A percentile compares a stretch with the other conserved stretches of the same genome.
These are phyloP conservation scores for Hypoxylon sp. DNA, from an alignment of 2,329 filamentous ascomycete genomes.

Conservation along the genomic window DNA sequence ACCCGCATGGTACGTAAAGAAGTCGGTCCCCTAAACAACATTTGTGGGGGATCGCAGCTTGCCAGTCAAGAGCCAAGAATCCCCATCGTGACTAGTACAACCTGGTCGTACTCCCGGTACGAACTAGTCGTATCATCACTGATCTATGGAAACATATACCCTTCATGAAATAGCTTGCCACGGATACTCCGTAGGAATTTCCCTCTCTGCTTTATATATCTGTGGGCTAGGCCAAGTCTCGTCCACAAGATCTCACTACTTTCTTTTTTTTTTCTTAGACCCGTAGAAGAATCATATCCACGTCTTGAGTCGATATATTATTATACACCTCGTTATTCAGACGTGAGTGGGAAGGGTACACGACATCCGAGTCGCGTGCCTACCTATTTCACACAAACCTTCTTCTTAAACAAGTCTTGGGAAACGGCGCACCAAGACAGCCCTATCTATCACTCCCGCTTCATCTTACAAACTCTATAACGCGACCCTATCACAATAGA, in stretches of 20 bases:
- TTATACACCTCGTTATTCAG: constrained; percentile 15
- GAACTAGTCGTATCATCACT: constrained; percentile 38
- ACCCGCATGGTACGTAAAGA: constrained; percentile 41
- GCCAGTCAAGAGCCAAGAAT: constrained; percentile 43
- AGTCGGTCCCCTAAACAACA: constrained; percentile 43
- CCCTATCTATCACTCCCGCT: constrained; percentile 8
- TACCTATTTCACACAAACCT: constrained; percentile 16
- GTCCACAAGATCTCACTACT: neutral
- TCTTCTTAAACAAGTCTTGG: constrained; percentile 8
- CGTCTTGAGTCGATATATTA: constrained; percentile 13
- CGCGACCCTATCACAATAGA: constrained; percentile 28
- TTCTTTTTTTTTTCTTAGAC: constrained; percentile 12
- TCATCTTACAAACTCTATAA: constrained; percentile 18
- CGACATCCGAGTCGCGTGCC: constrained; percentile 24
- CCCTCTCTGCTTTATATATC: constrained; percentile 36
- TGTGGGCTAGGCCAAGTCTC: constrained; percentile 24
- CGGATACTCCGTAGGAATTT: constrained; percentile 35
- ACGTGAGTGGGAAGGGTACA: constrained; percentile 20
- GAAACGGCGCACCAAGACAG: constrained; percentile 28
- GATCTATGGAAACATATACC: constrained; percentile 39
- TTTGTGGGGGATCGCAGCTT: constrained; percentile 42
- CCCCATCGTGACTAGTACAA: constrained; percentile 40
- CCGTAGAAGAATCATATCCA: constrained; percentile 11
- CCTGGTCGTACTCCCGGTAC: constrained; percentile 31
- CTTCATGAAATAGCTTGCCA: constrained; percentile 39